Conservation (phyloP, 768 basidiomycete genomes). For the Boletus rubroflammeus region DNA sequence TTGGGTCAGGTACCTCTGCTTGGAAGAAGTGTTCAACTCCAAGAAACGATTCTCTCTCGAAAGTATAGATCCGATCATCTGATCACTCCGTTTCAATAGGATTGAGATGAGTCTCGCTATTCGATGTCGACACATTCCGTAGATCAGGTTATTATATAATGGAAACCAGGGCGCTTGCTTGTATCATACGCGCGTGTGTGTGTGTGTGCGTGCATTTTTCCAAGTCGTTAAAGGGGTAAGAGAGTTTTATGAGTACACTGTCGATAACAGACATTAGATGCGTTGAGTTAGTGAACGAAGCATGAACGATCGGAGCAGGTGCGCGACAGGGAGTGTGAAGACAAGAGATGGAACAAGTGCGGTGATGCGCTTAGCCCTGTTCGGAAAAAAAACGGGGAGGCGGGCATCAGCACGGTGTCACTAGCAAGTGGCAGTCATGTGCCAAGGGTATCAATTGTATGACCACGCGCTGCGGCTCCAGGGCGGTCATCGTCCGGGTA, state of each 20-base stretch:
- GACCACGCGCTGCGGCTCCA: background rate
- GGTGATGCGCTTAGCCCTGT: background rate
- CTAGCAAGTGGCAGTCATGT: background rate
- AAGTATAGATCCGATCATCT: too few relatives aligned
- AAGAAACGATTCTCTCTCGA: too few relatives aligned
- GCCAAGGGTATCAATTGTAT: conserved; percentile 3
- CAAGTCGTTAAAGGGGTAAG: background rate
- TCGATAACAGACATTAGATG: conserved; percentile 23
- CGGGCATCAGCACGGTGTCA: background rate
- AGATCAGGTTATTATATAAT: background rate
- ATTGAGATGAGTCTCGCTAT: too few relatives aligned
- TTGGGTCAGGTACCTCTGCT: too few relatives aligned
- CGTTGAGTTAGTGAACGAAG: conserved; percentile 5
- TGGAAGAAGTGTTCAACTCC: too few relatives aligned
- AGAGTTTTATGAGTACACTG: conserved; percentile 20
- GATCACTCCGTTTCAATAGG: too few relatives aligned
- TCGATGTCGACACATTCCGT: too few relatives aligned
- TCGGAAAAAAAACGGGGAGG: background rate
- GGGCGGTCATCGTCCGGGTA: conserved; percentile 20
- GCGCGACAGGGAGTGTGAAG: conserved; percentile 7
- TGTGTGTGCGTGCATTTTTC: conserved; percentile 2
- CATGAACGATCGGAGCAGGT: conserved; percentile 10
- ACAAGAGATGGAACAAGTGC: background rate
- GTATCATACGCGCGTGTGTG: conserved; percentile 14
- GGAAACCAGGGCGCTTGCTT: background rate